Base-by-base conservation (phyloP, 1,284 basidiomycete species). In the Flammula alnicola region DNA sequence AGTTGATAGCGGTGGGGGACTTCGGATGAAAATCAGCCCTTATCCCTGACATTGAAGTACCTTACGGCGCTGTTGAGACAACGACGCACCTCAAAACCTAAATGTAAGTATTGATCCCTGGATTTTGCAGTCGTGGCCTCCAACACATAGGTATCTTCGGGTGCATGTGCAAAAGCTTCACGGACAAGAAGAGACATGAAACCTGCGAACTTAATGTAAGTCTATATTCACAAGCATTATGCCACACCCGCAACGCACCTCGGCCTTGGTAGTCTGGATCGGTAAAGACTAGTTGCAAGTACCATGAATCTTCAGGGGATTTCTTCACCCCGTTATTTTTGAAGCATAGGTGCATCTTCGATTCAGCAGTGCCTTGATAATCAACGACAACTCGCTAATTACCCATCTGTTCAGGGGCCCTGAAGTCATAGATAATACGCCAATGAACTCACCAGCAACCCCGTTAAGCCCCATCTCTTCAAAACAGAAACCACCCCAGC, bases 41-140 rank as follows among this genome's bases (percentile, higher is more conserved):
- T n/a, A n/a, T n/a, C n/a, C n/a, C n/a, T n/a, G n/a, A n/a, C n/a
- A n/a, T n/a, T n/a, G n/a, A n/a, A n/a, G n/a, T n/a, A n/a, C n/a
- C n/a, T n/a, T n/a, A n/a, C n/a, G n/a, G n/a, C n/a, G n/a, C n/a
- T n/a, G n/a, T n/a, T n/a, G n/a, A 12, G 54, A 26, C 62, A 78
- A 66, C 4, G 29, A 35, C 62, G 44, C 35, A 66, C 68, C 59
- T 64, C 62, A 44, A 63, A 70, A n/a, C 64, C 65, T 3, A 63
- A 38, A 51, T 64, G 67, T 10, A 51, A 38, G 52, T 68, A 68
- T 41, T 59, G 58, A 52, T 66, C 63, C 33, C 64, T 55, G 11
- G 63, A 61, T 29, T 58, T 60, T n/a, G 60, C 29, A 0, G 63
- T 62, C 5, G 63, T 65, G 14, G 66, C 63, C 42, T 70, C 66